Percentiles rank a stretch among this genome's conserved stretches.
Conservation (phyloP, 306 rosid genomes). For the Lablab purpureus region DNA sequence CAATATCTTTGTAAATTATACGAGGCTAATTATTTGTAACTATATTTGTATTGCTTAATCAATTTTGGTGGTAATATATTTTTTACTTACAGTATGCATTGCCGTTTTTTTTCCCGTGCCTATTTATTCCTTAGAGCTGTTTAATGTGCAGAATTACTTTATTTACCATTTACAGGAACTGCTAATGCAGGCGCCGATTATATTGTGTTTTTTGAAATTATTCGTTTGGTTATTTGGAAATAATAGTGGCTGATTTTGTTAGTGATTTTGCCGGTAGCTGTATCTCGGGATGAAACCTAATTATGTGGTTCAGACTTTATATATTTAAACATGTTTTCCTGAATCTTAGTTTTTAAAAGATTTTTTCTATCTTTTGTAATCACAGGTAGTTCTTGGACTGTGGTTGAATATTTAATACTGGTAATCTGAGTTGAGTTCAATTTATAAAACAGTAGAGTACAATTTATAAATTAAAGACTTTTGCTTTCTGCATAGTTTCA, state of each 20-base stretch:
- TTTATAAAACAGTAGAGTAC: neutral
- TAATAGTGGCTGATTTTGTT: neutral
- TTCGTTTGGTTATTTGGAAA: neutral
- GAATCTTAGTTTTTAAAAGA: too few species aligned
- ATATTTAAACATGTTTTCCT: too few species aligned
- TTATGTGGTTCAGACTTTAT: neutral
- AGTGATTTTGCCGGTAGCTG: neutral
- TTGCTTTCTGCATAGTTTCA: too few species aligned
- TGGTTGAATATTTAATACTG: too few species aligned
- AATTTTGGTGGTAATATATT: slow-evolving; percentile 46
- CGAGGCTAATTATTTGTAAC: slow-evolving; percentile 28
- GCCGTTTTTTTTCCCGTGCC: neutral
- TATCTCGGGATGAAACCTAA: neutral
- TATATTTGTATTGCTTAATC: slow-evolving; percentile 1
- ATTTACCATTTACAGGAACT: neutral
- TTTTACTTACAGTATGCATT: neutral
- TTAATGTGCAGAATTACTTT: neutral
- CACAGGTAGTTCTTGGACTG: too few species aligned
- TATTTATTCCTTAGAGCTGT: too few species aligned
- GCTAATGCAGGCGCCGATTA: neutral
- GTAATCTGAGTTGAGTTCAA: too few species aligned
- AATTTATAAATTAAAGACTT: too few species aligned
- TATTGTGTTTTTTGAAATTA: neutral
- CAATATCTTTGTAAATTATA: slow-evolving; percentile 53
- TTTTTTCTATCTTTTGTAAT: too few species aligned